Conservation (phyloP, 2,329 filamentous ascomycete genomes). For the Furcasterigmium furcatum region DNA sequence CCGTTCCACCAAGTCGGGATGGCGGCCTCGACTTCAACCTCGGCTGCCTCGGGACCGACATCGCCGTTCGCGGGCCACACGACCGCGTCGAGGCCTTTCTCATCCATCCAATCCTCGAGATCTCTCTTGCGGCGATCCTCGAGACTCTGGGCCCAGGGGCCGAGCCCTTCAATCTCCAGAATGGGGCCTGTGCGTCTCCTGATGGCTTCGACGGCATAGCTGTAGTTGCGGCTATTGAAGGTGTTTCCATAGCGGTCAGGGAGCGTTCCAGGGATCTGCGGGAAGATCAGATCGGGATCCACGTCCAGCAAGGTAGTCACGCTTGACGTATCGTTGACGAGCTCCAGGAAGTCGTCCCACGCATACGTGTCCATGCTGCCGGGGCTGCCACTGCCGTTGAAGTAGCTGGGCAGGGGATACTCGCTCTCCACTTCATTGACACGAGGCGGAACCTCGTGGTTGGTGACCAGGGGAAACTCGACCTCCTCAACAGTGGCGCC, state of each 20-base stretch:
- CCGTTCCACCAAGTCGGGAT: constrained; percentile 27
- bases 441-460: background rate
- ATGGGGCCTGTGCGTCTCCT: background rate
- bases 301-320: constrained; percentile 18
- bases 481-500: constrained; percentile 36
- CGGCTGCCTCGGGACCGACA: background rate
- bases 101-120: constrained; percentile 3
- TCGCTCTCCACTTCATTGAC: background rate
- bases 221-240: background rate
- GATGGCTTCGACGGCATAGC: constrained; percentile 1
- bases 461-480: constrained; percentile 6
- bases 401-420: background rate
- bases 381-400: constrained; percentile 1
- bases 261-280: constrained; percentile 3
- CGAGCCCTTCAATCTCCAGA: background rate
- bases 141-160: background rate
- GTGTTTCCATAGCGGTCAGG: constrained; percentile 2
- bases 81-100: background rate
- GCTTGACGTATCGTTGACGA: constrained; percentile 20
- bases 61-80: constrained; percentile 3
- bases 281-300: background rate
- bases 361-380: background rate
- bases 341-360: constrained; percentile 15
- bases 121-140: background rate
- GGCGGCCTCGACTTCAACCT: constrained; percentile 21